A percentile compares a stretch with the other conserved stretches of the same genome.
These are phyloP conservation scores for Fraxinus baroniana DNA, from an alignment of 305 asterid genomes.

Conservation along the genomic window DNA sequence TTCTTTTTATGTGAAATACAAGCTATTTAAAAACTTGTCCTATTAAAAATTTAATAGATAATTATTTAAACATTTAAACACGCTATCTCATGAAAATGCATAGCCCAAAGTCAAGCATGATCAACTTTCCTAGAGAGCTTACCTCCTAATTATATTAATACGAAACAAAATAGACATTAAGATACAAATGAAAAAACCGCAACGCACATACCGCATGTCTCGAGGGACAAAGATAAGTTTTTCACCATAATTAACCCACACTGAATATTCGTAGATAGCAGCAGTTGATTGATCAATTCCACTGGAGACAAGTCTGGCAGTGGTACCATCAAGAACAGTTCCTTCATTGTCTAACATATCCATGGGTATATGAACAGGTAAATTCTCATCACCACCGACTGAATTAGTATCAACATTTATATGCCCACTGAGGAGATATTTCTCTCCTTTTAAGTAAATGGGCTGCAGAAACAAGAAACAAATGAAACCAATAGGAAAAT, in stretches of 20 bases:
- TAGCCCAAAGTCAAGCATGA: not conserved
- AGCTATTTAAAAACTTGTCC: not conserved
- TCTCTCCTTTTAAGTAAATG: constrained; percentile 77
- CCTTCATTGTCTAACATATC: constrained; percentile 60
- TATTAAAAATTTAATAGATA: not conserved
- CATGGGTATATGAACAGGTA: constrained; percentile 61
- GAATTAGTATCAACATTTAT: constrained; percentile 52
- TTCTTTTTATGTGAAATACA: not conserved
- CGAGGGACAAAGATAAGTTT: constrained; percentile 66
- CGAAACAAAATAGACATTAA: constrained; percentile 25
- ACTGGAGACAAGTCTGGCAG: constrained; percentile 43
- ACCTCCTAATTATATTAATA: not conserved
- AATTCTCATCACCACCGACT: constrained; percentile 26
- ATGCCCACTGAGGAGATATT: constrained; percentile 76
- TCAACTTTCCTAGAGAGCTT: constrained; percentile 1
- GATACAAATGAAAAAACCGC: constrained; percentile 19
- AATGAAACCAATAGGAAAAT: constrained; percentile 15
- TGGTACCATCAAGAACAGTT: constrained; percentile 50
- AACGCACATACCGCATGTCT: constrained; percentile 62
- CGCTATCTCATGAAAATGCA: constrained; percentile 21
- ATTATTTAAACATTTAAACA: constrained; percentile 11
- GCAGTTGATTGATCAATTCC: constrained; percentile 45
- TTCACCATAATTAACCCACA: constrained; percentile 78
- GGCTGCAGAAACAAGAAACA: constrained; percentile 60
- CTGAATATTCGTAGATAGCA: constrained; percentile 63